Evolutionary conservation across 192 early-diverging fungal genomes (phyloP), one percentile per base, ranked within the genome.

Genomic region (Neocallimastix lanati): DNA sequence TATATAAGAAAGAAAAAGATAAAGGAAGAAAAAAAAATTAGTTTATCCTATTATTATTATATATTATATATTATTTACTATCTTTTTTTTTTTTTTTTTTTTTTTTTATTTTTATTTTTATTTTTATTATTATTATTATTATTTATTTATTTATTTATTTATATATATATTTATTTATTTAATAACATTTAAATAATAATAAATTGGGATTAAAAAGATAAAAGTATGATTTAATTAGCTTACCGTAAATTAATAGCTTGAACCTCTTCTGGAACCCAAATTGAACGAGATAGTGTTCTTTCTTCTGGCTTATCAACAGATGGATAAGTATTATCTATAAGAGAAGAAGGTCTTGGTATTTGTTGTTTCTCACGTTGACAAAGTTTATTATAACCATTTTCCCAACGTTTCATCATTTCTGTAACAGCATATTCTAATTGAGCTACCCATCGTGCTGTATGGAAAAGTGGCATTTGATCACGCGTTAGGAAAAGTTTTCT

Each of bases 391-490:
- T 67, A 67, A n/a, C 50, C 50, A n/a, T 67, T 67, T n/a, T 67
- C 50, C 50, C 50, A 67, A 67, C 50, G 50, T n/a, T 67, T 67
- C 50, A 67, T 67, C 50, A 67, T 67, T 67, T 67, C 50, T 0
- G 25, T 27, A 0, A 67, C 50, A 21, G 50, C 50, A 67, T 67
- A 67, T 67, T 96, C 95, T 58, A 98, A 82, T 80, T 93, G 92
- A 29, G 91, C 84, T 2, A 95, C 95, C 94, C 93, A 96, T 15
- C 92, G 86, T 35, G 84, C 83, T 29, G 96, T 98, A 83, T 98
- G 94, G 87, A 96, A 98, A 36, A 98, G 83, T 11, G 91, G 87
- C 50, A 90, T 92, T n/a, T 77, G 81, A 76, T 98, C 96, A 33
- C 95, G 88, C 28, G 83, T 88, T 81, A 95, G 82, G 84, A 94